These are phyloP conservation scores for Oryza longistaminata DNA, from an alignment of 176 grass and related monocot genomes.

Conservation along the genomic window DNA sequence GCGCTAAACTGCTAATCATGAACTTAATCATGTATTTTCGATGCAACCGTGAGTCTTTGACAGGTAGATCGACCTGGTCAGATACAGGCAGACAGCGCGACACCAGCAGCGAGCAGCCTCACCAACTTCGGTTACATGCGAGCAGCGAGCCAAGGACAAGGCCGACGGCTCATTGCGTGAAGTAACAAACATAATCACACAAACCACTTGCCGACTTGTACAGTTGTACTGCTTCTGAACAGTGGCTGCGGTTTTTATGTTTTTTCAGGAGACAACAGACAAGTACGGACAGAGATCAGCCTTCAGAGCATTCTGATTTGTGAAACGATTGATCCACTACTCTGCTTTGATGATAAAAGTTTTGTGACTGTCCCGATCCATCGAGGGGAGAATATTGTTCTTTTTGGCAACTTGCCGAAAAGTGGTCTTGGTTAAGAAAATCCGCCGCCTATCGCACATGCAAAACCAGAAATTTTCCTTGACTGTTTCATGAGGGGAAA, in stretches of 20 bases:
- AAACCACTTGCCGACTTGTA: background rate
- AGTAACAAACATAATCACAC: background rate
- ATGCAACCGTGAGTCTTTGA: background rate
- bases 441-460: background rate
- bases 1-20: background rate
- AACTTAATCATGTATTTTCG: background rate
- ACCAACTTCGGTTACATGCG: constrained; percentile 19
- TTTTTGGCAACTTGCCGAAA: background rate
- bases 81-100: background rate
- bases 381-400: background rate
- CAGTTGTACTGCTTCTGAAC: background rate
- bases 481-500: background rate
- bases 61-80: background rate
- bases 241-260: background rate
- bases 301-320: background rate
- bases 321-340: background rate
- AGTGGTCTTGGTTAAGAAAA: background rate
- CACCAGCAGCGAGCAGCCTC: background rate
- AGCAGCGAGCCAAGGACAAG: constrained; percentile 1
- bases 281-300: background rate
- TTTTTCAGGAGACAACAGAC: background rate
- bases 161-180: constrained; percentile 1
- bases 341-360: background rate
- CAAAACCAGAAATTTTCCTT: background rate
- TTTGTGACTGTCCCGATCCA: background rate